Evolutionary conservation across 176 grass and related monocot genomes (phyloP).

Genomic region (Chloris gayana): DNA sequence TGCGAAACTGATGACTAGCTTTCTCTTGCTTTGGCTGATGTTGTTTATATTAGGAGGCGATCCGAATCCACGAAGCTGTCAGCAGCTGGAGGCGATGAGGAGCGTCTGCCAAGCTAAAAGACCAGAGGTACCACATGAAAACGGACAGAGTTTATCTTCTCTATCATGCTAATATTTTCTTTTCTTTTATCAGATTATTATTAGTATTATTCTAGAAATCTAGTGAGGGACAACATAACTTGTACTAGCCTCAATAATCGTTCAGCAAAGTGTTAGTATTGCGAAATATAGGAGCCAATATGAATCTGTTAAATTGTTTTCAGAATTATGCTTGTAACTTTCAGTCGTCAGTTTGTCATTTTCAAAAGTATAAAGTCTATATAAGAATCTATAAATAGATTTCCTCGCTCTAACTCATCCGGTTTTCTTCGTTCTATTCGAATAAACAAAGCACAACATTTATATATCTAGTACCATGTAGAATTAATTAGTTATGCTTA

Average conservation of each 20-base stretch:
- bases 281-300: not conserved
- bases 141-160: not conserved
- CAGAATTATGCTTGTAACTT: not conserved
- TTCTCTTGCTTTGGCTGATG: not conserved
- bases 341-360: not conserved
- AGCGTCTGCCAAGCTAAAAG: slow-evolving; percentile 78
- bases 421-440: not conserved
- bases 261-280: not conserved
- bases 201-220: too few species aligned
- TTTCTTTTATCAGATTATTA: too few species aligned
- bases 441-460: not conserved
- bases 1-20: not conserved
- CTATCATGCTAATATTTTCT: not conserved
- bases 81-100: slow-evolving; percentile 66
- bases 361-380: too few species aligned
- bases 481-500: not conserved
- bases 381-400: not conserved
- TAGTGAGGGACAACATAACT: too few species aligned
- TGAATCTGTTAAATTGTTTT: not conserved
- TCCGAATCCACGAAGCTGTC: slow-evolving; percentile 46
- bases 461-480: not conserved
- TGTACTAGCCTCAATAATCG: not conserved
- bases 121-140: slow-evolving; percentile 58
- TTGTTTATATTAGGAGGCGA: slow-evolving; percentile 27
- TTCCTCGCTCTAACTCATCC: not conserved